Percentiles rank a stretch among this genome's conserved stretches.
Conservation (phyloP, 2,329 filamentous ascomycete species). For the Cladorrhinum sp. region DNA sequence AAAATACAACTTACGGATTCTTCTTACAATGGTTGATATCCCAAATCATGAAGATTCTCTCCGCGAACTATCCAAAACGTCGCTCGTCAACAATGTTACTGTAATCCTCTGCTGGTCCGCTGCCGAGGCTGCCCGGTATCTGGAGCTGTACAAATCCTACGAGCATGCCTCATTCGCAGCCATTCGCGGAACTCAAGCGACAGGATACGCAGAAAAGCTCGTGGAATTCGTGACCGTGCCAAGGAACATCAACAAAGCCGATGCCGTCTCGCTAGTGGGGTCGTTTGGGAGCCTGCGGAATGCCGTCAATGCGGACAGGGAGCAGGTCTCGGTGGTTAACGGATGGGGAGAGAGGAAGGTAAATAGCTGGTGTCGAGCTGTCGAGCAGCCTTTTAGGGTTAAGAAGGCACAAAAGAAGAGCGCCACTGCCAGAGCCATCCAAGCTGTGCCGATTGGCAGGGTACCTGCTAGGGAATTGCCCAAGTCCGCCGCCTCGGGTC, state of each 20-base stretch:
- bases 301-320: conserved; percentile 81
- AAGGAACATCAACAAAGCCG: conserved; percentile 87
- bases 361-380: conserved; percentile 74
- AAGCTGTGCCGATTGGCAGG: conserved; percentile 40
- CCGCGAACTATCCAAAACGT: conserved; percentile 88
- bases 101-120: conserved; percentile 92
- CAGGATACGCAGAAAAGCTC: conserved; percentile 79
- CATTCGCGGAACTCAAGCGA: conserved; percentile 82
- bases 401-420: conserved; percentile 62
- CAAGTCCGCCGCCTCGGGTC: conserved; percentile 36
- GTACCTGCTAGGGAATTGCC: conserved; percentile 32
- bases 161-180: conserved; percentile 78
- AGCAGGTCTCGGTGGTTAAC: conserved; percentile 78
- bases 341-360: conserved; percentile 98
- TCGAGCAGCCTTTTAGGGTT: conserved; percentile 80
- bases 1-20: conserved; percentile 80
- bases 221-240: conserved; percentile 92
- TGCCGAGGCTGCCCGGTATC: conserved; percentile 86
- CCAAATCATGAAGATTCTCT: conserved; percentile 87
- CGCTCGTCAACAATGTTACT: conserved; percentile 87
- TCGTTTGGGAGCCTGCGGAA: conserved; percentile 87
- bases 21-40: conserved; percentile 92
- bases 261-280: conserved; percentile 84
- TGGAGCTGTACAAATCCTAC: conserved; percentile 92
- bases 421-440: conserved; percentile 14